Percentiles rank a stretch among this genome's conserved stretches.
Conservation (phyloP, 805 yeast genomes). For the Metschnikowia proteae region DNA sequence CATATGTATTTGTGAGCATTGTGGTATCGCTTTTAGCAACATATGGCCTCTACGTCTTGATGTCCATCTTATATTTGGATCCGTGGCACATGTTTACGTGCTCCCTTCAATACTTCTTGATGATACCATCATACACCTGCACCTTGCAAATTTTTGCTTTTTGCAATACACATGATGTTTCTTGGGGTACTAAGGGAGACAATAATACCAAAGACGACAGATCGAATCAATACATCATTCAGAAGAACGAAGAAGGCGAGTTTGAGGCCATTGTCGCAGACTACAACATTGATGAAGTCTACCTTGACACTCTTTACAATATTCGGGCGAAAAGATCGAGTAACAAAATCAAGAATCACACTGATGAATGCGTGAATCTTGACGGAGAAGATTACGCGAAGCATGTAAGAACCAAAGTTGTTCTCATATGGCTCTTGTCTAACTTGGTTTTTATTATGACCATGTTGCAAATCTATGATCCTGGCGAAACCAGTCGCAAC, state of each 20-base stretch:
- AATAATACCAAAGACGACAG: conserved; percentile 60
- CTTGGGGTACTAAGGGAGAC: conserved; percentile 99
- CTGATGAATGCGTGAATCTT: conserved; percentile 22
- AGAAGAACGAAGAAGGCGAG: conserved; percentile 75
- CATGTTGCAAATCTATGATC: conserved; percentile 74
- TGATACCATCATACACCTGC: conserved; percentile 89
- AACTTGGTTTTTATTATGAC: conserved; percentile 83
- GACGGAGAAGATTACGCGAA: conserved; percentile 84
- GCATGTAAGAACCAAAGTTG: conserved; percentile 92
- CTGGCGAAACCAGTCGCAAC: conserved; percentile 57
- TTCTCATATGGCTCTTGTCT: conserved; percentile 86
- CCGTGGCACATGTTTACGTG: conserved; percentile 96
- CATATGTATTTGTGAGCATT: conserved; percentile 63
- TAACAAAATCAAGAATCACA: conserved; percentile 35
- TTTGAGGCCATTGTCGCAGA: conserved; percentile 77
- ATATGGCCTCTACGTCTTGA: conserved; percentile 79
- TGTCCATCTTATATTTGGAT: conserved; percentile 82
- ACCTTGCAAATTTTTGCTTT: conserved; percentile 93
- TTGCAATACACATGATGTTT: conserved; percentile 96
- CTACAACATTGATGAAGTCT: conserved; percentile 79
- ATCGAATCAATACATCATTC: conserved; percentile 77
- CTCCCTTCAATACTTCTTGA: conserved; percentile 78
- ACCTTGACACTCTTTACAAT: conserved; percentile 68
- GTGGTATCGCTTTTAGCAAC: conserved; percentile 85
- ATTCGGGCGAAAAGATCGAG: conserved; percentile 69